Base-by-base conservation (phyloP, 2,329 filamentous ascomycete genomes). In the Penicillium sclerotiorum region DNA sequence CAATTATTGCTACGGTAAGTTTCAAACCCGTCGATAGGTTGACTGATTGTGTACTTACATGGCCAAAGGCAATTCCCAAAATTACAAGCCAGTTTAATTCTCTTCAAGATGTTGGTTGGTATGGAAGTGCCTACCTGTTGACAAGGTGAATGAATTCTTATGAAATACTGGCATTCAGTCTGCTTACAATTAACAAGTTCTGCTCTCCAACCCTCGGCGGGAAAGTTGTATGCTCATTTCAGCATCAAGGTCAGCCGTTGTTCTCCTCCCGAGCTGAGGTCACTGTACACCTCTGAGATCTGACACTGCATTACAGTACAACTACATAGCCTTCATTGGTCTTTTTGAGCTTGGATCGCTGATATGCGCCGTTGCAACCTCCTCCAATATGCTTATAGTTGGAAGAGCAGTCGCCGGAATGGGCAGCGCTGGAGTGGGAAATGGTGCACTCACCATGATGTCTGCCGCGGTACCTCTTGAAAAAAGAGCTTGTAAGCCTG, bases 1-100 rank as follows among this genome's bases (percentile, higher is more conserved):
- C 33, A 36, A 36, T 36, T 18, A 8, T 36, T 9, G n/a, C 33
- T 36, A 36, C 33, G 33, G 33, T 33, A 33, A 33, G 17, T 33
- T 7, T 4, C 5, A 36, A 4, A 9, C 33, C 4, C 5, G 3
- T 17, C 33, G 7, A 20, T 8, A 9, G 7, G 15, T 20, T 36
- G 15, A 36, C 5, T 13, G 11, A 18, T 17, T 2, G 20, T 9
- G 15, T 17, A 20, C 33, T 36, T 3, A 36, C 3, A 9, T 7
- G 6, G 15, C 36, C 2, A 18, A 12, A 50, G 47, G 47, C 47
- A 12, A 44, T 40, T 18, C 47, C 47, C 4, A 18, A n/a, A n/a
- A 45, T 50, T 13, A 50, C 47, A 5, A 45, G 11, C 13, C 23
- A 50, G 6, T 50, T 50, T 22, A 17, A 50, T 28, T 50, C 47